Conservation (phyloP, 768 basidiomycete genomes). For the Macrolepiota albuminosa region DNA sequence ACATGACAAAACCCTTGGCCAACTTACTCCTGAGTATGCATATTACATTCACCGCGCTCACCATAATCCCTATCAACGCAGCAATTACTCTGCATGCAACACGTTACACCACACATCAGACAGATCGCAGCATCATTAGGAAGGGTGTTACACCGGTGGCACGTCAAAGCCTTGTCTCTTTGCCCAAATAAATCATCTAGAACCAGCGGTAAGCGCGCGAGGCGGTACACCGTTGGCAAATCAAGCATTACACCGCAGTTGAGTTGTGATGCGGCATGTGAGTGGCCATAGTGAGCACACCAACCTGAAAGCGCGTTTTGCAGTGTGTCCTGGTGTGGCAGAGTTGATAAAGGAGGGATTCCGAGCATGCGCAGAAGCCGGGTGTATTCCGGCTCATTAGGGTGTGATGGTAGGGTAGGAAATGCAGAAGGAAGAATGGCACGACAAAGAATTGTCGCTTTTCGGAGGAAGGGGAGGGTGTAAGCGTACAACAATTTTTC, state of each 20-base stretch:
- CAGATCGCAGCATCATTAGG: slow-evolving; percentile 89
- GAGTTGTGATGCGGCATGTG: slow-evolving; percentile 72
- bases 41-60: slow-evolving; percentile 86
- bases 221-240: slow-evolving; percentile 76
- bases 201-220: slow-evolving; percentile 74
- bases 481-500: slow-evolving; percentile 85
- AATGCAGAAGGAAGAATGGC: slow-evolving; percentile 66
- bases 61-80: slow-evolving; percentile 68
- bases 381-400: slow-evolving; percentile 60
- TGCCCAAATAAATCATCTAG: slow-evolving; percentile 82
- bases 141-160: slow-evolving; percentile 70
- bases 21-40: slow-evolving; percentile 90
- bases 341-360: slow-evolving; percentile 74
- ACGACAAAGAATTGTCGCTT: slow-evolving; percentile 80
- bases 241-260: slow-evolving; percentile 81
- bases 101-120: slow-evolving; percentile 80
- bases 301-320: slow-evolving; percentile 87
- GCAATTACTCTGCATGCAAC: slow-evolving; percentile 91
- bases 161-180: slow-evolving; percentile 68
- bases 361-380: slow-evolving; percentile 71
- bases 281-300: slow-evolving; percentile 85
- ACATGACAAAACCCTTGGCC: background rate
- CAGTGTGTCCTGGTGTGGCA: slow-evolving; percentile 81
- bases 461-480: slow-evolving; percentile 88
- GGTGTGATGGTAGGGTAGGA: slow-evolving; percentile 39